phyloP scores from a whole-genome alignment of 176 grass and related monocot species.

The Typha latifolia region DNA sequence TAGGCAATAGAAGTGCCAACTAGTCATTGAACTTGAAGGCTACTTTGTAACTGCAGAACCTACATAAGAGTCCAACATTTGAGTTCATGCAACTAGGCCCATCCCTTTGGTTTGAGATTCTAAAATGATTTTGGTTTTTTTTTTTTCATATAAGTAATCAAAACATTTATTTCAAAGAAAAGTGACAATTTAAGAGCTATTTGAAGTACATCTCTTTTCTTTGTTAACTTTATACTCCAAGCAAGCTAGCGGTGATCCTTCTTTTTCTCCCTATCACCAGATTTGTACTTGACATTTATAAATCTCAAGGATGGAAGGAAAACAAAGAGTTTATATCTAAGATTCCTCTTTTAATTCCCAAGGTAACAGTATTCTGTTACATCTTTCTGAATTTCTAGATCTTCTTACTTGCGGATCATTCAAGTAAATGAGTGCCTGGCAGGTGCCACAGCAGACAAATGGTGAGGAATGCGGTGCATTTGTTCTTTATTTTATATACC shows the following conservation, averaged over 20 bases:
- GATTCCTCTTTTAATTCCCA: conserved; percentile 64
- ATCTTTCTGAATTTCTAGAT: conserved; percentile 7
- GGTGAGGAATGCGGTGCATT: conserved; percentile 79
- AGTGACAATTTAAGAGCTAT: too few species aligned
- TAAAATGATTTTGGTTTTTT: too few species aligned
- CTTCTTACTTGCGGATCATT: conserved; percentile 8
- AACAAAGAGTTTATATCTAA: conserved; percentile 42
- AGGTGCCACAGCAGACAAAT: conserved; percentile 81
- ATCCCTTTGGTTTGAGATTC: too few species aligned
- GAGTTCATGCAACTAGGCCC: too few species aligned
- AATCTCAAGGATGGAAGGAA: conserved; percentile 59
- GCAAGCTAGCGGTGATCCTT: neutral
- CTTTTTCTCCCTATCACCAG: conserved; percentile 27
- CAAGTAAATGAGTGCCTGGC: conserved; percentile 16
- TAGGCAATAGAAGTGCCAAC: too few species aligned
- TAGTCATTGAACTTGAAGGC: too few species aligned
- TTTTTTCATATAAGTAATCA: too few species aligned
- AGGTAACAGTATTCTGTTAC: conserved; percentile 32
- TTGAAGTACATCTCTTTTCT: neutral
- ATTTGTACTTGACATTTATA: conserved; percentile 69
- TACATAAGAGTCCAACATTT: too few species aligned
- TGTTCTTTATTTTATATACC: conserved; percentile 76
- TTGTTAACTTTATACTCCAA: neutral
- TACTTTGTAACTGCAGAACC: too few species aligned
- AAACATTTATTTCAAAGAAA: too few species aligned